Conservation (phyloP, 169 alveolate genomes). For the Neospora caninum region DNA sequence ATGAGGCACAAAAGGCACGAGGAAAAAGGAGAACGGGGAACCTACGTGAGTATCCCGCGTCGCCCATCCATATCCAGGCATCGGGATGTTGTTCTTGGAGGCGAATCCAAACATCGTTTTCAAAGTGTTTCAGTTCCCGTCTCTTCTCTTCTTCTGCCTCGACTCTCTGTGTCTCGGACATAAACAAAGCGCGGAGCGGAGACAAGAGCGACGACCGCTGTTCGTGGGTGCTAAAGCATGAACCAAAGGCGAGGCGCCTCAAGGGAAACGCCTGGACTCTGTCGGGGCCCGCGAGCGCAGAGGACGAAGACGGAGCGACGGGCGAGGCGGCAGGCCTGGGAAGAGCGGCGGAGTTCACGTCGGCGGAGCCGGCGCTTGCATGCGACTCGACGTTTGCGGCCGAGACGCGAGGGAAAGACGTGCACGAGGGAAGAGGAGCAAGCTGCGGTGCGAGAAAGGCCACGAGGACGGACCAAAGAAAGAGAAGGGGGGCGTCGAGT, state of each 20-base stretch:
- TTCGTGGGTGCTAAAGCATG: not conserved
- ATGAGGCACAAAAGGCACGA: not conserved
- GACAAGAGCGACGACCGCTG: slow-evolving; percentile 35
- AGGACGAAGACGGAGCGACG: not conserved
- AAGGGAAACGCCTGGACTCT: slow-evolving; percentile 20
- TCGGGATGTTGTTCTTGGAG: not conserved
- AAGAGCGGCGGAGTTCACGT: too few species aligned
- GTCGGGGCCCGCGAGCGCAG: not conserved
- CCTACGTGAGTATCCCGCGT: slow-evolving; percentile 54
- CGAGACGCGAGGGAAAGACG: too few species aligned
- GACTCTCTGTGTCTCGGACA: not conserved
- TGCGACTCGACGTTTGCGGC: too few species aligned
- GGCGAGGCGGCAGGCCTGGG: not conserved
- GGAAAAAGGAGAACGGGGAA: not conserved
- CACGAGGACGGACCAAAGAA: too few species aligned
- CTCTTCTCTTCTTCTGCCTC: not conserved
- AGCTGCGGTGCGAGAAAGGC: too few species aligned
- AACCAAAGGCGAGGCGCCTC: slow-evolving; percentile 55
- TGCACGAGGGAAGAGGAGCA: too few species aligned
- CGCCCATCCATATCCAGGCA: slow-evolving; percentile 53
- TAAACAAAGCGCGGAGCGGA: not conserved
- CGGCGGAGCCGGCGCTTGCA: too few species aligned
- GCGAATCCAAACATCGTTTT: not conserved
- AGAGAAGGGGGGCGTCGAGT: too few species aligned
- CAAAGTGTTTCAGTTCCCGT: not conserved